phyloP scores from a whole-genome alignment of 2,329 filamentous ascomycete species.

The Fusarium irregulare region DNA sequence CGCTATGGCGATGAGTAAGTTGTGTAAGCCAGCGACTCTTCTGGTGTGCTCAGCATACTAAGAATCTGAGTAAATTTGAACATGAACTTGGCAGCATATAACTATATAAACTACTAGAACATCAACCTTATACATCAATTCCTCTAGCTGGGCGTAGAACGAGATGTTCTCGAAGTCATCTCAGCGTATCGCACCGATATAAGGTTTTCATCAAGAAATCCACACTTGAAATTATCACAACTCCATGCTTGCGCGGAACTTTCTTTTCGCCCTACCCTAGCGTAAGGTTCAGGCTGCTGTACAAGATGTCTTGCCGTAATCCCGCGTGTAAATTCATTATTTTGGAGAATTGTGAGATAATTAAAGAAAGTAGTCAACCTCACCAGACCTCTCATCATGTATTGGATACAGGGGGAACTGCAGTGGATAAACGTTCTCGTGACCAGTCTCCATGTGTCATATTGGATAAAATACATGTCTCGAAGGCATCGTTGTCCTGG shows the following conservation, averaged over 20 bases:
- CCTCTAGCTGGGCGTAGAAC: no score
- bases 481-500: neutral
- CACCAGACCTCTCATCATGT: neutral
- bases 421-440: neutral
- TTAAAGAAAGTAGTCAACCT: accelerated
- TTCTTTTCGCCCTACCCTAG: neutral
- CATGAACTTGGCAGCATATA: neutral
- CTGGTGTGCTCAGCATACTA: no score
- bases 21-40: neutral
- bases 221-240: accelerated
- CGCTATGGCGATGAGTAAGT: accelerated
- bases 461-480: neutral
- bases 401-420: neutral
- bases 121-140: accelerated
- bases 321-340: accelerated
- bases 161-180: no score
- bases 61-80: no score
- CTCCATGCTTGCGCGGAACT: neutral
- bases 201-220: neutral
- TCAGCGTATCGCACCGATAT: accelerated
- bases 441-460: neutral
- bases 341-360: neutral
- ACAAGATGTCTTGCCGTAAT: accelerated
- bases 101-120: neutral
- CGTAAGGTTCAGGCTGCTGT: neutral